These are phyloP conservation scores for Protea cynaroides DNA, from an alignment of 164 flowering plant species.

Conservation along the genomic window DNA sequence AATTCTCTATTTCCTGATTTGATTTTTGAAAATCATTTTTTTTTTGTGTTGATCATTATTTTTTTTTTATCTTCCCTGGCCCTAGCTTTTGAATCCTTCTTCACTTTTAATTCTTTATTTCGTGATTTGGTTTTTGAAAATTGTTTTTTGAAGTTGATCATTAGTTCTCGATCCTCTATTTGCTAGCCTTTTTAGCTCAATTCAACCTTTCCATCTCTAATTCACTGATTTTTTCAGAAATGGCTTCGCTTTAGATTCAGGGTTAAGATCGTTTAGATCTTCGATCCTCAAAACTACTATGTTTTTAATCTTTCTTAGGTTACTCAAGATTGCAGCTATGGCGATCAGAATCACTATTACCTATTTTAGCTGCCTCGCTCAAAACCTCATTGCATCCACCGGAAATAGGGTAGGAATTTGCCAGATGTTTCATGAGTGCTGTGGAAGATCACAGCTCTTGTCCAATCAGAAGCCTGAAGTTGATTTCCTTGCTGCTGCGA, in stretches of 20 bases:
- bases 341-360: constrained; percentile 56
- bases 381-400: constrained; percentile 43
- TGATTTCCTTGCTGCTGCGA: constrained; percentile 13
- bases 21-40: too few relatives aligned
- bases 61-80: constrained; percentile 4
- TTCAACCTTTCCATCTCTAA: constrained; percentile 21
- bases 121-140: not conserved
- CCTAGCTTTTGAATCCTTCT: not conserved
- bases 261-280: constrained; percentile 4
- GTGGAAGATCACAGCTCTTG: constrained; percentile 26
- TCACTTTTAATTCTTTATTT: not conserved
- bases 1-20: too few relatives aligned
- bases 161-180: not conserved
- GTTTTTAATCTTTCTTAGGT: not conserved
- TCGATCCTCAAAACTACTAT: not conserved
- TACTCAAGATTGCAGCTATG: constrained; percentile 25
- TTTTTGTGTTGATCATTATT: too few relatives aligned
- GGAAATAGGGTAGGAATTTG: constrained; percentile 26
- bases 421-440: constrained; percentile 44
- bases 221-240: constrained; percentile 18
- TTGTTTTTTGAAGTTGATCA: not conserved
- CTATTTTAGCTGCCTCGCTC: constrained; percentile 59
- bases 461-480: constrained; percentile 26
- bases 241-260: constrained; percentile 23
- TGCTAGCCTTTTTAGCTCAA: constrained; percentile 10